These are phyloP conservation scores for Globisporangium paroecandrum DNA, from an alignment of 352 stramenopile species.

Conservation along the genomic window DNA sequence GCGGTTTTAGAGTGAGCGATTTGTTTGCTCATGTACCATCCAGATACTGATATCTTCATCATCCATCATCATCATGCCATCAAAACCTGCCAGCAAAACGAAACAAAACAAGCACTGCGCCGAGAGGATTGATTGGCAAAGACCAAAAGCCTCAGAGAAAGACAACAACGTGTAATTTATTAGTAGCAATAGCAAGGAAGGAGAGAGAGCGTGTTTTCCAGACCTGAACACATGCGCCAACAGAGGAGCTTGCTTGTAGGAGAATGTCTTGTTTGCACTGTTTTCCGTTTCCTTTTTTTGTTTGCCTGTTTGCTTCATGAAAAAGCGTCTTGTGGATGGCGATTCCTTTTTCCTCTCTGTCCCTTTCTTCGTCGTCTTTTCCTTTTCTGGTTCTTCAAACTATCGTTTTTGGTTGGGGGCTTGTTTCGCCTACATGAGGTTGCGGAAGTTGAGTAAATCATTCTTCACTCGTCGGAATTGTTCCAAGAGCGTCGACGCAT, in stretches of 20 bases:
- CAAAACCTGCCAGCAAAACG: not conserved
- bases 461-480: conserved; percentile 72
- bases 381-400: not conserved
- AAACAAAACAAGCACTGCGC: not conserved
- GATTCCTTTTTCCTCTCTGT: not conserved
- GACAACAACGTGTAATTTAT: conserved; percentile 63
- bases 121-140: not conserved
- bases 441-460: conserved; percentile 72
- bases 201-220: not conserved
- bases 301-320: no score
- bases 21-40: not conserved
- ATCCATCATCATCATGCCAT: not conserved
- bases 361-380: not conserved
- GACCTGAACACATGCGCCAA: not conserved
- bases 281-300: not conserved
- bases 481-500: conserved; percentile 56
- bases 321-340: not conserved
- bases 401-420: not conserved
- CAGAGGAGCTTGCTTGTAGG: not conserved
- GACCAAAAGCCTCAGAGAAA: not conserved
- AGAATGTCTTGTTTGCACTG: not conserved
- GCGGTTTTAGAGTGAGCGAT: conserved; percentile 36
- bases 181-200: conserved; percentile 20
- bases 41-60: not conserved
- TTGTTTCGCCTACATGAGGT: conserved; percentile 44